Conservation (phyloP, 352 stramenopile genomes). For the Phytophthora syringae region DNA sequence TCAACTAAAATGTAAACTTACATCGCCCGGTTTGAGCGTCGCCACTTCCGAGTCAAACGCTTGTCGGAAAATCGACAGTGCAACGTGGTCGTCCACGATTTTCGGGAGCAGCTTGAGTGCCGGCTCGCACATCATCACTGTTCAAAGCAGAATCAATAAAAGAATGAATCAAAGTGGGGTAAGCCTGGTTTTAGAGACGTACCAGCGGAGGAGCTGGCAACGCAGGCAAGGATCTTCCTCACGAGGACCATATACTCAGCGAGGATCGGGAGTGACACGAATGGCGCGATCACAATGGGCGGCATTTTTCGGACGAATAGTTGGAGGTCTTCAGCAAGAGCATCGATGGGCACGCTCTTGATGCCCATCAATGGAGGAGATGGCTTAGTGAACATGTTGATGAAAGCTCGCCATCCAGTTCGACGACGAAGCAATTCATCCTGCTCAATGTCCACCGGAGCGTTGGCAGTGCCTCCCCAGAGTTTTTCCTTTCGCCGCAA, state of each 20-base stretch:
- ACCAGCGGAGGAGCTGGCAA: slow-evolving; percentile 52
- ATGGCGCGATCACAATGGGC: slow-evolving; percentile 70
- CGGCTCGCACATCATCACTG: slow-evolving; percentile 68
- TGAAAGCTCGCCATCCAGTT: slow-evolving; percentile 74
- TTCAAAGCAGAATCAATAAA: background rate
- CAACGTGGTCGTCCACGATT: slow-evolving; percentile 77
- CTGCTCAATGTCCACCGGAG: slow-evolving; percentile 73
- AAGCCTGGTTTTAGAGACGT: background rate
- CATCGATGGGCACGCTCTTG: slow-evolving; percentile 68
- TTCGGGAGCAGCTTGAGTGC: slow-evolving; percentile 70
- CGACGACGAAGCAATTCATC: slow-evolving; percentile 74
- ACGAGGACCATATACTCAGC: slow-evolving; percentile 79
- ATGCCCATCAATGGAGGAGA: slow-evolving; percentile 62
- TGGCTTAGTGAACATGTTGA: slow-evolving; percentile 67
- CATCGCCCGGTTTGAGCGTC: slow-evolving; percentile 49
- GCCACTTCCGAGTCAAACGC: slow-evolving; percentile 64
- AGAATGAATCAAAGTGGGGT: background rate
- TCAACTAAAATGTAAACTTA: slow-evolving; percentile 12
- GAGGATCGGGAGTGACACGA: slow-evolving; percentile 66
- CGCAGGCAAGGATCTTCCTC: slow-evolving; percentile 55
- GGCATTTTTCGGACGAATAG: slow-evolving; percentile 64
- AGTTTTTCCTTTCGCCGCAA: slow-evolving; percentile 63
- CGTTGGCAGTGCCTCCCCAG: slow-evolving; percentile 69
- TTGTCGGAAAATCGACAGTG: slow-evolving; percentile 63
- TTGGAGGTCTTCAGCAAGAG: slow-evolving; percentile 57